Conservation (phyloP, 768 basidiomycete genomes). For the Dentipellis fragilis region DNA sequence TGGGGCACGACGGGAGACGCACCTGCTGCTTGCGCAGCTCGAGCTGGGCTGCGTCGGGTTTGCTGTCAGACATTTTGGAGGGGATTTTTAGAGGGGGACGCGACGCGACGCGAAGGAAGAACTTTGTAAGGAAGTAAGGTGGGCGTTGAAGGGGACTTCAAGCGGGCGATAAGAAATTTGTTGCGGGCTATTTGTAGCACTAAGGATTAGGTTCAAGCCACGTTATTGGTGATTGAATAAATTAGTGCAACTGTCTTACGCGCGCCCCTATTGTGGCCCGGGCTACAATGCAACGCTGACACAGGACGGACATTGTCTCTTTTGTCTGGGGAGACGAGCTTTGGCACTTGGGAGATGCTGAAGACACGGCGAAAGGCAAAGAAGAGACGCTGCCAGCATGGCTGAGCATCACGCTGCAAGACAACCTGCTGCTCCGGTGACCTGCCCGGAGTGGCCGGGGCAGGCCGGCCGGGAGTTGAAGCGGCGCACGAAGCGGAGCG, state of each 20-base stretch:
- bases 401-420: no score
- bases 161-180: slow-evolving; percentile 3
- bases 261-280: no score
- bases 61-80: slow-evolving; percentile 1
- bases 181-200: neutral
- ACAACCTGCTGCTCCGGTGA: no score
- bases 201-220: slow-evolving; percentile 1
- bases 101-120: slow-evolving; percentile 1
- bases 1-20: neutral
- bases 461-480: neutral
- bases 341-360: no score
- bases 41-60: neutral
- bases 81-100: neutral
- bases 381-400: no score
- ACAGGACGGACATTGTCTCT: no score
- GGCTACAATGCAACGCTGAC: no score
- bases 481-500: slow-evolving; percentile 11
- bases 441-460: neutral
- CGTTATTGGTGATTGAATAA: slow-evolving; percentile 5
- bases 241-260: no score
- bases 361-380: no score
- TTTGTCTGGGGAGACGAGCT: no score
- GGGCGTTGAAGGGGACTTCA: neutral
- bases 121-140: neutral
- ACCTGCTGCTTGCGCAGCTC: neutral